Evolutionary conservation across 2,329 filamentous ascomycete species (phyloP).

Genomic region (Diaporthe citrichinensis): DNA sequence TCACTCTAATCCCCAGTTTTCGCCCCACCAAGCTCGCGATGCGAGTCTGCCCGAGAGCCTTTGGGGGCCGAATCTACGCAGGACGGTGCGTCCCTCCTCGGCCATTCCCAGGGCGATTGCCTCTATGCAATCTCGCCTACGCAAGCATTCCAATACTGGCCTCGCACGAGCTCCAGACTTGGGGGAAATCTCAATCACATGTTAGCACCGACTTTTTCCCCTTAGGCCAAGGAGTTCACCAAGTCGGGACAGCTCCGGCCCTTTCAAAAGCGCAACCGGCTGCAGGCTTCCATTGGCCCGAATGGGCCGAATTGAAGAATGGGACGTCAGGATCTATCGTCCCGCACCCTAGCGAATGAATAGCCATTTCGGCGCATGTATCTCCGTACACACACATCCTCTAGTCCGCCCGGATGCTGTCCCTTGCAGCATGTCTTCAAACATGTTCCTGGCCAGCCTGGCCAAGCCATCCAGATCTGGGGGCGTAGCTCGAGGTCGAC

Average conservation of each 20-base stretch:
- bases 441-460: slow-evolving; percentile 20
- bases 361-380: slow-evolving; percentile 28
- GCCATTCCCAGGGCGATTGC: slow-evolving; percentile 22
- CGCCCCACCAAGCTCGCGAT: slow-evolving; percentile 40
- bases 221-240: neutral
- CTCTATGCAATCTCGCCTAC: slow-evolving; percentile 17
- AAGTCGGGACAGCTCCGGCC: slow-evolving; percentile 31
- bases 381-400: slow-evolving; percentile 17
- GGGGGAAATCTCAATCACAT: slow-evolving; percentile 24
- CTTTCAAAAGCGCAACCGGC: slow-evolving; percentile 9
- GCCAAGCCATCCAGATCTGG: slow-evolving; percentile 33
- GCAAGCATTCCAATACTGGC: slow-evolving; percentile 13
- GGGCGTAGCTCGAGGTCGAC: slow-evolving; percentile 31
- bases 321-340: slow-evolving; percentile 7
- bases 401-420: slow-evolving; percentile 26
- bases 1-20: slow-evolving; percentile 37
- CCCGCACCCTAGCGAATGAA: slow-evolving; percentile 15
- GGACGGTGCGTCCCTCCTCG: slow-evolving; percentile 6
- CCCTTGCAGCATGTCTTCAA: slow-evolving; percentile 34
- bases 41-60: slow-evolving; percentile 37
- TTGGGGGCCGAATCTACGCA: slow-evolving; percentile 33
- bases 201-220: slow-evolving; percentile 14
- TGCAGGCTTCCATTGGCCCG: slow-evolving; percentile 31
- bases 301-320: slow-evolving; percentile 30
- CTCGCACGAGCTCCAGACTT: slow-evolving; percentile 7